phyloP scores from a whole-genome alignment of 371 early-diverging fungal species.

The Mortierella sp. region DNA sequence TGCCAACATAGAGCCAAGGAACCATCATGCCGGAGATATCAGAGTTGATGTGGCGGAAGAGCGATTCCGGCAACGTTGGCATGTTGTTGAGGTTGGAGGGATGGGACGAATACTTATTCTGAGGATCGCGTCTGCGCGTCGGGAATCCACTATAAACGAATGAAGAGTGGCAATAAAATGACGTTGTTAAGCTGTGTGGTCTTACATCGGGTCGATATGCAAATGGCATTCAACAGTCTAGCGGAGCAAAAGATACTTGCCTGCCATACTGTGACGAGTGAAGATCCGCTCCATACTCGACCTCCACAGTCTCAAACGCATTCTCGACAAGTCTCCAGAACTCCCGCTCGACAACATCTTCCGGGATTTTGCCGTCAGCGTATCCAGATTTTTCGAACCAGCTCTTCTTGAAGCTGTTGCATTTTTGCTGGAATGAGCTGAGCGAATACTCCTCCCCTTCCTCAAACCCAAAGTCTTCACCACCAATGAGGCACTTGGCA shows the following conservation, averaged over 20 bases:
- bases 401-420: slow-evolving; percentile 82
- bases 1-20: slow-evolving; percentile 97
- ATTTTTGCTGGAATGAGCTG: slow-evolving; percentile 80
- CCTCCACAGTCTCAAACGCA: slow-evolving; percentile 88
- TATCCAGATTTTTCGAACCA: slow-evolving; percentile 69
- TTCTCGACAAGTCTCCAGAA: slow-evolving; percentile 94
- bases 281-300: slow-evolving; percentile 97
- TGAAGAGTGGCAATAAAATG: too few species aligned
- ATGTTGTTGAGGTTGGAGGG: slow-evolving; percentile 94
- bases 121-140: slow-evolving; percentile 63
- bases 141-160: slow-evolving; percentile 78
- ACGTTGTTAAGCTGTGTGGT: too few species aligned
- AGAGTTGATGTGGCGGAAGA: slow-evolving; percentile 88
- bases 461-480: slow-evolving; percentile 95
- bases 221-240: too few species aligned
- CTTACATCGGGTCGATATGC: too few species aligned
- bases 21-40: slow-evolving; percentile 97
- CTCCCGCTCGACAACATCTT: slow-evolving; percentile 89
- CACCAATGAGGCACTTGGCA: slow-evolving; percentile 79
- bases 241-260: slow-evolving; percentile 55
- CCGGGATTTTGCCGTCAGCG: slow-evolving; percentile 64
- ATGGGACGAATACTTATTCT: slow-evolving; percentile 68
- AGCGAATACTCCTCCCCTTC: slow-evolving; percentile 85
- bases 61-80: slow-evolving; percentile 80
- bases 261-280: slow-evolving; percentile 93